These are phyloP conservation scores for Fusarium devonianum DNA, from an alignment of 2,329 filamentous ascomycete species.

Conservation along the genomic window DNA sequence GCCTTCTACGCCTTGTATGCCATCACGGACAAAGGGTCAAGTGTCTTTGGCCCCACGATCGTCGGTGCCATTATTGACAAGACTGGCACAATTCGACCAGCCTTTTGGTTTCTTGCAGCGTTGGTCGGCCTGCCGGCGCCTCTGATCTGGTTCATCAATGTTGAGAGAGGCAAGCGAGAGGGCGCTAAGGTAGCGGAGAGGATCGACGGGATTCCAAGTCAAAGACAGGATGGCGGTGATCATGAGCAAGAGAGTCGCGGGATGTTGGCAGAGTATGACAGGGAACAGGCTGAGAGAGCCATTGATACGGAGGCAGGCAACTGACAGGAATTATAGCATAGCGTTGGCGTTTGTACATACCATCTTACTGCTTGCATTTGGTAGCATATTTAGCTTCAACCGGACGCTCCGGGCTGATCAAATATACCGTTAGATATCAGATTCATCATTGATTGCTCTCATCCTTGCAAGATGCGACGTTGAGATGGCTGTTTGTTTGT, in stretches of 20 bases:
- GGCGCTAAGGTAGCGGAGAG: slow-evolving; percentile 68
- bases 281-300: slow-evolving; percentile 26
- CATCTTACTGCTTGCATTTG: neutral
- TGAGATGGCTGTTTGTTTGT: neutral
- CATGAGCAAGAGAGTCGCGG: slow-evolving; percentile 37
- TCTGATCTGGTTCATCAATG: slow-evolving; percentile 83
- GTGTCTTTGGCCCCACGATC: slow-evolving; percentile 91
- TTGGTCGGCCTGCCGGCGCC: slow-evolving; percentile 87
- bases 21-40: slow-evolving; percentile 96
- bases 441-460: neutral
- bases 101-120: slow-evolving; percentile 89
- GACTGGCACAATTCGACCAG: slow-evolving; percentile 80
- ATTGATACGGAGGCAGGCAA: slow-evolving; percentile 14
- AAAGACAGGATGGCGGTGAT: slow-evolving; percentile 30
- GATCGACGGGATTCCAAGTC: slow-evolving; percentile 60
- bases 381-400: too few relatives aligned
- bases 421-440: neutral
- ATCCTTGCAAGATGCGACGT: neutral
- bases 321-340: slow-evolving; percentile 29
- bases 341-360: slow-evolving; percentile 36
- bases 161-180: slow-evolving; percentile 77
- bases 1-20: slow-evolving; percentile 97
- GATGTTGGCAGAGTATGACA: slow-evolving; percentile 43
- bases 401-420: too few relatives aligned
- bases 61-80: slow-evolving; percentile 91